Conservation (phyloP, 495 filamentous ascomycete genomes). For the Penicillium tannophilum region DNA sequence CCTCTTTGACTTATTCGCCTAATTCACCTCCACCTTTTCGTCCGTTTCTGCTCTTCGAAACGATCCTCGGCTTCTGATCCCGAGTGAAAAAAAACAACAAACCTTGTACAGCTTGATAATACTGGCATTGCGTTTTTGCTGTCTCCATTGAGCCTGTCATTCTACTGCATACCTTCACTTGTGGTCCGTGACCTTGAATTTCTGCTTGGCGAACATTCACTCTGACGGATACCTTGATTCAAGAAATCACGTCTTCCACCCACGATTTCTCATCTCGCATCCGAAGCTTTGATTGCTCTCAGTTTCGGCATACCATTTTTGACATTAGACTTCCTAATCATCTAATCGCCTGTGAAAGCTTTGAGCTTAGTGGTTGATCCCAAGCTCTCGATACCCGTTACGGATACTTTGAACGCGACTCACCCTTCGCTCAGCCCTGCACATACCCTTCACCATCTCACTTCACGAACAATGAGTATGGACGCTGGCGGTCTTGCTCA, state of each 20-base stretch:
- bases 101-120: constrained; percentile 33
- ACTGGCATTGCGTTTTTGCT: constrained; percentile 11
- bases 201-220: constrained; percentile 5
- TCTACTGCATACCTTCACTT: constrained; percentile 24
- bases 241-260: constrained; percentile 23
- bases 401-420: constrained; percentile 19
- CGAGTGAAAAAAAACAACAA: constrained; percentile 5
- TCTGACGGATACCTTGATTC: constrained; percentile 17
- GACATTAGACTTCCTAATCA: constrained; percentile 36
- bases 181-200: constrained; percentile 23
- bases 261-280: constrained; percentile 17
- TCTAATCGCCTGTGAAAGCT: constrained; percentile 37
- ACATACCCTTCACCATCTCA: constrained; percentile 34
- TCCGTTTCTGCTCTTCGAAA: neutral
- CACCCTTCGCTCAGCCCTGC: constrained; percentile 28
- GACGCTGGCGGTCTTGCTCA: constrained; percentile 99
- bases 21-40: constrained; percentile 20
- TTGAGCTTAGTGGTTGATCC: constrained; percentile 38
- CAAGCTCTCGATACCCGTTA: constrained; percentile 23
- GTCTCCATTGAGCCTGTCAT: constrained; percentile 16
- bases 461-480: constrained; percentile 67
- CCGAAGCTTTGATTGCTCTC: constrained; percentile 13
- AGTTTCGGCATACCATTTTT: constrained; percentile 20
- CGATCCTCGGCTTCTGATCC: constrained; percentile 8
- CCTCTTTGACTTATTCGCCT: constrained; percentile 19